These are phyloP conservation scores for Boletus holoroseus DNA, from an alignment of 1,284 basidiomycete species.

Conservation along the genomic window DNA sequence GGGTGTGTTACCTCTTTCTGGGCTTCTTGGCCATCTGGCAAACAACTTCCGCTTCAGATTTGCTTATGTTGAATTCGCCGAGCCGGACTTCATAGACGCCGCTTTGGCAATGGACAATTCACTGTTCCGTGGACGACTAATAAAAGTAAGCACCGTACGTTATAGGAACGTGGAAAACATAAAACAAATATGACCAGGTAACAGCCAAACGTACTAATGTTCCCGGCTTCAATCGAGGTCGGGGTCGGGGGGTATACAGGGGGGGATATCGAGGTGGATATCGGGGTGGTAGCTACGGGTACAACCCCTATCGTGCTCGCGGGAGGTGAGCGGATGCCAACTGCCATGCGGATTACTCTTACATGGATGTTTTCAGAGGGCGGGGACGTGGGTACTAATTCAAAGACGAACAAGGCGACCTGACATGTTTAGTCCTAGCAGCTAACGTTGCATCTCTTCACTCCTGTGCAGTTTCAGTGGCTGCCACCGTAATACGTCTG, in stretches of 20 bases:
- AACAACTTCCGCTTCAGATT: constrained; percentile 51
- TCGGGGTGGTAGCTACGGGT: constrained; percentile 50
- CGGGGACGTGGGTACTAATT: constrained; percentile 62
- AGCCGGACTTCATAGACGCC: constrained; percentile 88
- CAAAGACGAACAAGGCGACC: constrained; percentile 24
- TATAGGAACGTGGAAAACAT: constrained; percentile 1
- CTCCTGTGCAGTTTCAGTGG: constrained; percentile 10
- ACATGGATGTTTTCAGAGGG: constrained; percentile 42
- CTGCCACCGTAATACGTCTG: constrained; percentile 15
- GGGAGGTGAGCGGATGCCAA: constrained; percentile 58
- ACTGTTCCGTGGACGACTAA: constrained; percentile 86
- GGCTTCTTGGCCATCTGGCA: neutral
- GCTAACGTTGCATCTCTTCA: constrained; percentile 10
- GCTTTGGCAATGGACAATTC: constrained; percentile 95
- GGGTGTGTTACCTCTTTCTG: constrained; percentile 53
- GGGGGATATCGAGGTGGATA: constrained; percentile 58
- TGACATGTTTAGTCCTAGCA: constrained; percentile 7
- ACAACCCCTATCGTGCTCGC: constrained; percentile 71
- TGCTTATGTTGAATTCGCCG: constrained; percentile 98
- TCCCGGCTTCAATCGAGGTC: constrained; percentile 81
- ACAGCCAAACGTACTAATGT: constrained; percentile 91
- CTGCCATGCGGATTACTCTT: constrained; percentile 11
- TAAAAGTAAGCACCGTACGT: constrained; percentile 59
- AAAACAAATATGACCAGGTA: constrained; percentile 50
- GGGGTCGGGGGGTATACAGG: constrained; percentile 72